phyloP scores from a whole-genome alignment of 345 rosid genomes.

The Euclidium syriacum region DNA sequence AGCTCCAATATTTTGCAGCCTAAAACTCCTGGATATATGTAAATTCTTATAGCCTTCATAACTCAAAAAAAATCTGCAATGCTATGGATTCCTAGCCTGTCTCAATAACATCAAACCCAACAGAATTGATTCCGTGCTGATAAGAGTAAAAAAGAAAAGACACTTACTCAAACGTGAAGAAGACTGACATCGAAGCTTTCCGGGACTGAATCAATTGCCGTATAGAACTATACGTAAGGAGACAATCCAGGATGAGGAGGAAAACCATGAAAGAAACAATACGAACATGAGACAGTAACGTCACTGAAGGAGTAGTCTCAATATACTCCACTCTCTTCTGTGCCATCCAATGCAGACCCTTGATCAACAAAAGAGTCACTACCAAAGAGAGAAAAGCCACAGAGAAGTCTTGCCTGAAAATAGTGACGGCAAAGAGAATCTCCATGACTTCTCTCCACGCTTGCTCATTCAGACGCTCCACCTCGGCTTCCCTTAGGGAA shows the following conservation, averaged over 20 bases:
- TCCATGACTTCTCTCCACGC: constrained; percentile 96
- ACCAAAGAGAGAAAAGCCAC: constrained; percentile 81
- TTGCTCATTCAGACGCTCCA: constrained; percentile 91
- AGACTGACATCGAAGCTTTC: constrained; percentile 82
- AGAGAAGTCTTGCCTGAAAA: constrained; percentile 88
- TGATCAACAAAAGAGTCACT: constrained; percentile 64
- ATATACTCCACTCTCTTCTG: constrained; percentile 95
- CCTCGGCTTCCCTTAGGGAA: constrained; percentile 88
- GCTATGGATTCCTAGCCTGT: neutral
- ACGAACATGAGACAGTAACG: constrained; percentile 58
- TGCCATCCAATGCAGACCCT: constrained; percentile 91
- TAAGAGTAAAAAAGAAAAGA: neutral
- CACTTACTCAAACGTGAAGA: constrained; percentile 95
- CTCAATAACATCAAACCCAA: neutral
- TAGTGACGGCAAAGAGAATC: constrained; percentile 88
- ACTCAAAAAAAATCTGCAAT: neutral
- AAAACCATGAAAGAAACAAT: constrained; percentile 79
- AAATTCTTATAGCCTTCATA: no score
- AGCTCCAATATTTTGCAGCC: neutral
- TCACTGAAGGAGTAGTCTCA: constrained; percentile 88
- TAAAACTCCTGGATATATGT: neutral
- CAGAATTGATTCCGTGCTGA: neutral
- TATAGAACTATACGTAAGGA: constrained; percentile 58
- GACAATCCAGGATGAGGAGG: constrained; percentile 59
- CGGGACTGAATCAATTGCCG: constrained; percentile 53